phyloP scores from a whole-genome alignment of 192 early-diverging fungal species.

The Podila clonocystis region DNA sequence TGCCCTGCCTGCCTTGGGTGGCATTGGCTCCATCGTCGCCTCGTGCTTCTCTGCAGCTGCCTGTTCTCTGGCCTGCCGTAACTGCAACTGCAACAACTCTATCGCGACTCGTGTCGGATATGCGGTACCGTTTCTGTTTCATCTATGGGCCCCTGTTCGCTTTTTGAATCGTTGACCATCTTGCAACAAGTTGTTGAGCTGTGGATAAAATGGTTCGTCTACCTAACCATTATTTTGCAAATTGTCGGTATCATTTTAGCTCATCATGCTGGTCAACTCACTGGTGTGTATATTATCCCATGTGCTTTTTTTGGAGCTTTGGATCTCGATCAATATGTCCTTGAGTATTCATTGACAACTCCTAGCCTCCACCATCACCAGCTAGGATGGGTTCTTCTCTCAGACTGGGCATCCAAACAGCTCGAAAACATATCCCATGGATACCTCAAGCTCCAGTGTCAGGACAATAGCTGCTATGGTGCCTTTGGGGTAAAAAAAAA shows the following conservation, averaged over 20 bases:
- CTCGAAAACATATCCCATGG: constrained; percentile 82
- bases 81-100: constrained; percentile 72
- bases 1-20: constrained; percentile 56
- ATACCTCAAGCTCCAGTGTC: constrained; percentile 89
- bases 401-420: constrained; percentile 88
- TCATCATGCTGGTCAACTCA: constrained; percentile 49
- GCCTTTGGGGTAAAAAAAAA: constrained; percentile 84
- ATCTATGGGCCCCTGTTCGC: not conserved
- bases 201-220: not conserved
- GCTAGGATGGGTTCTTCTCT: constrained; percentile 87
- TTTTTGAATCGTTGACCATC: not conserved
- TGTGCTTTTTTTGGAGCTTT: not conserved
- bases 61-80: constrained; percentile 63
- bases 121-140: constrained; percentile 48
- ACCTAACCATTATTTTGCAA: not conserved
- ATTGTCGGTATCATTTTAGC: constrained; percentile 13
- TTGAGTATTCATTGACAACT: not conserved
- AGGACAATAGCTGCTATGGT: constrained; percentile 88
- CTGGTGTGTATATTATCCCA: constrained; percentile 9
- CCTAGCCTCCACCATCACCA: constrained; percentile 8
- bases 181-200: not conserved
- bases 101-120: constrained; percentile 67
- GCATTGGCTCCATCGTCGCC: constrained; percentile 50
- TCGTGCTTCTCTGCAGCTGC: constrained; percentile 71
- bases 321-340: no score